These are phyloP conservation scores for Pelargonium fulgidum DNA, from an alignment of 441 rosid genomes.

Conservation along the genomic window DNA sequence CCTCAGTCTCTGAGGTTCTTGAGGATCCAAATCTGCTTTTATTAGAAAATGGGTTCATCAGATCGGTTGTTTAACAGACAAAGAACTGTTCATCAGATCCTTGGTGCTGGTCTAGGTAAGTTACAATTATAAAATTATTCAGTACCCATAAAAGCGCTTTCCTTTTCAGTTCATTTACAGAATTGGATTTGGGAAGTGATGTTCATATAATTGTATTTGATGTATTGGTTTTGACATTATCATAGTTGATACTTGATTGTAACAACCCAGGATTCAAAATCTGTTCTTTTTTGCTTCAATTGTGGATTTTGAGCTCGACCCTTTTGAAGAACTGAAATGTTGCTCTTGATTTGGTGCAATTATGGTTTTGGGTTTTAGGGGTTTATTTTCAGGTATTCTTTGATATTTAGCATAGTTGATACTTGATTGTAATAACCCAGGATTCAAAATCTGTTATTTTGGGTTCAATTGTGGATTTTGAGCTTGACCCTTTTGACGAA, in stretches of 20 bases:
- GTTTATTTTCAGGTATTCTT: background rate
- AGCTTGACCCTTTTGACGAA: slow-evolving; percentile 4
- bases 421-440: no score
- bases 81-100: slow-evolving; percentile 60
- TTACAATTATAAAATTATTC: background rate
- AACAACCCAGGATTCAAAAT: no score
- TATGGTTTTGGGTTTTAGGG: background rate
- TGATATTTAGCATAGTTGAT: background rate
- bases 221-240: background rate
- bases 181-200: background rate
- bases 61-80: slow-evolving; percentile 60
- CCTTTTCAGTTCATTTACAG: background rate
- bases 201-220: background rate
- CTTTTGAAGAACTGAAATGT: background rate
- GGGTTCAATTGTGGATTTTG: background rate
- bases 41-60: slow-evolving; percentile 33
- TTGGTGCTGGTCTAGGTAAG: slow-evolving; percentile 76
- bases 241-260: background rate
- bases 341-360: background rate
- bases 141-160: background rate
- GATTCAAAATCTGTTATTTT: no score
- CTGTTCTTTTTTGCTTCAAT: background rate
- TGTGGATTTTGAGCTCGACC: background rate
- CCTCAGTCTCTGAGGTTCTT: slow-evolving; percentile 6
- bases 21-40: slow-evolving; percentile 17